Evolutionary conservation across 768 basidiomycete species (phyloP).

Genomic region (Ramaria rubella): DNA sequence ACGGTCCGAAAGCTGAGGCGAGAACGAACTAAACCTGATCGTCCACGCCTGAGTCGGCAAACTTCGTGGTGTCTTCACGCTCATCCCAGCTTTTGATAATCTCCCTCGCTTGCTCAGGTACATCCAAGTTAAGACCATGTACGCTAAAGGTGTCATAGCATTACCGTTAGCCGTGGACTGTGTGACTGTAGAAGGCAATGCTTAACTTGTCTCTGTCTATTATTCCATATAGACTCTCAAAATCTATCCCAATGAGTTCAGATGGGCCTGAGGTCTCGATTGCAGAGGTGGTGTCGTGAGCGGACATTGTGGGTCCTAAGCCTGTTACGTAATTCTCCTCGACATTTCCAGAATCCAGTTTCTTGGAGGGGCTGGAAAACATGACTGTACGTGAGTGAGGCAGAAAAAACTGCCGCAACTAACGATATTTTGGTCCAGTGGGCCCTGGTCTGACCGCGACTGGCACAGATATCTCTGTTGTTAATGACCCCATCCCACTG

Average conservation of each 20-base stretch:
- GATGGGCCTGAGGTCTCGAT: constrained; percentile 32
- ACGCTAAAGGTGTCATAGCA: constrained; percentile 52
- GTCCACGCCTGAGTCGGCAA: constrained; percentile 74
- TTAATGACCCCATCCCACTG: too few species aligned
- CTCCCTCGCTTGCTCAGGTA: constrained; percentile 74
- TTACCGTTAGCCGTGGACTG: neutral
- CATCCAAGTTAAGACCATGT: constrained; percentile 69
- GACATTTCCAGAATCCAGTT: neutral
- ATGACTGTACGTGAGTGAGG: too few species aligned
- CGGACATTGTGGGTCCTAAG: neutral
- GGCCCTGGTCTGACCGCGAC: too few species aligned
- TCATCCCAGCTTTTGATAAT: constrained; percentile 81
- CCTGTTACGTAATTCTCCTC: neutral
- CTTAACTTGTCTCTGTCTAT: constrained; percentile 66
- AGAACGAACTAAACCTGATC: constrained; percentile 56
- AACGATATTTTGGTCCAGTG: too few species aligned
- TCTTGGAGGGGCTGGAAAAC: neutral
- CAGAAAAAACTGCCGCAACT: too few species aligned
- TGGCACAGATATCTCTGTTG: too few species aligned
- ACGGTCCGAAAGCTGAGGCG: neutral
- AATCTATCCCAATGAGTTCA: constrained; percentile 40
- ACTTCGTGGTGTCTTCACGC: constrained; percentile 59
- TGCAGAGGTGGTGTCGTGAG: neutral
- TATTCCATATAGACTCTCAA: constrained; percentile 48
- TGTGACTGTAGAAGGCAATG: neutral